Percentiles rank a stretch among this genome's conserved stretches.
phyloP scores from a whole-genome alignment of 2,329 filamentous ascomycete genomes.

The Drechslerella coelobrocha region DNA sequence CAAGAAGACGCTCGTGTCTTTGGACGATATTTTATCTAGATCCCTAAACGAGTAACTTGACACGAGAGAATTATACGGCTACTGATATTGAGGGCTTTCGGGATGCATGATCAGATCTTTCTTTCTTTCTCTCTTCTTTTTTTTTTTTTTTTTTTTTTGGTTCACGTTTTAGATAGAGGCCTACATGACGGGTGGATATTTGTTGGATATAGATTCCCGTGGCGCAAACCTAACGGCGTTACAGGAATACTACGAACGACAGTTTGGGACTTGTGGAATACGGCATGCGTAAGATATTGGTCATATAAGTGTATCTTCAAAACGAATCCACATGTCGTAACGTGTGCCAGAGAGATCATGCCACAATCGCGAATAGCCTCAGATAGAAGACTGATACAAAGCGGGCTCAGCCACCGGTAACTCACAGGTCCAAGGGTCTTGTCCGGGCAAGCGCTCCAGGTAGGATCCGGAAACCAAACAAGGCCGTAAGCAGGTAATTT shows the following conservation, averaged over 20 bases:
- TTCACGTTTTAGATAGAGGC: conserved; percentile 3
- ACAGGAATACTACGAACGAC: conserved; percentile 30
- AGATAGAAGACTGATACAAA: too few species aligned
- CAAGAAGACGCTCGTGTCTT: conserved; percentile 54
- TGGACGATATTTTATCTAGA: conserved; percentile 24
- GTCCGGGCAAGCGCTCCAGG: background rate
- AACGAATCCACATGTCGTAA: too few species aligned
- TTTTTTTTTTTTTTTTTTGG: conserved; percentile 13
- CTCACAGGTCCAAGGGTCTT: too few species aligned
- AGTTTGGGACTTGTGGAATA: too few species aligned
- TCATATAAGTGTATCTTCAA: too few species aligned
- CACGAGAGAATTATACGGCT: background rate
- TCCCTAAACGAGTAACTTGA: conserved; percentile 1
- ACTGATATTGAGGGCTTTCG: too few species aligned
- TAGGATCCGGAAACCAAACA: background rate
- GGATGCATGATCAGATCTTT: background rate
- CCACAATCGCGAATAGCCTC: too few species aligned
- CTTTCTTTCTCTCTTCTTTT: background rate
- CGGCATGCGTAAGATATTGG: too few species aligned
- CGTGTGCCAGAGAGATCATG: too few species aligned
- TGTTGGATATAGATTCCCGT: conserved; percentile 31
- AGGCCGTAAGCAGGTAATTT: background rate
- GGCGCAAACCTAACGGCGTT: conserved; percentile 34
- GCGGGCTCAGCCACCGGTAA: too few species aligned
- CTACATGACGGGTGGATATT: conserved; percentile 13